These are phyloP conservation scores for Nakazawaea ishiwadae DNA, from an alignment of 805 yeast genomes.

Conservation along the genomic window DNA sequence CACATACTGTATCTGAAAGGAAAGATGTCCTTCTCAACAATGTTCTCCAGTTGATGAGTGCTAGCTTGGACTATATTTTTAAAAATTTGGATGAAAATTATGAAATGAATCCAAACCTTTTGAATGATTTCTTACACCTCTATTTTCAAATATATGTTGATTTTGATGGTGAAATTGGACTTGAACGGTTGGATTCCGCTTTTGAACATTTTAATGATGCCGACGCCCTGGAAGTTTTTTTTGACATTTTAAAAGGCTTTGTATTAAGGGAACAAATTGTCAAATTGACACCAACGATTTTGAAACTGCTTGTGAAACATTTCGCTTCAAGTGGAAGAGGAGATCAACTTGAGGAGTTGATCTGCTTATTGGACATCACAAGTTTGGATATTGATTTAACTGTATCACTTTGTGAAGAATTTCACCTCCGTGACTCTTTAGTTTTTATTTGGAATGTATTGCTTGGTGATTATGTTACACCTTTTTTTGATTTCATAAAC, in stretches of 20 bases:
- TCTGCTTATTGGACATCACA: constrained; percentile 63
- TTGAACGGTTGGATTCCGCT: constrained; percentile 36
- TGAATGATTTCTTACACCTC: constrained; percentile 28
- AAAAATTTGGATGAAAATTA: constrained; percentile 14
- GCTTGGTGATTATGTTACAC: constrained; percentile 66
- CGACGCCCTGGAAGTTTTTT: constrained; percentile 35
- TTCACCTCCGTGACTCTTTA: constrained; percentile 56
- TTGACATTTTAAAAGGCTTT: constrained; percentile 46
- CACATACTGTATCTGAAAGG: constrained; percentile 38
- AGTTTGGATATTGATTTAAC: constrained; percentile 78
- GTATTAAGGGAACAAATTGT: constrained; percentile 42
- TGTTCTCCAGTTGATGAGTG: constrained; percentile 51
- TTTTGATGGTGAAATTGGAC: constrained; percentile 22
- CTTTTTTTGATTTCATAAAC: constrained; percentile 56
- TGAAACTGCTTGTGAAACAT: constrained; percentile 55
- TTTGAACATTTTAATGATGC: constrained; percentile 37
- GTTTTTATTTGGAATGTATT: constrained; percentile 69
- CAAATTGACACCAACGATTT: constrained; percentile 55
- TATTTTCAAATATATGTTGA: constrained; percentile 38
- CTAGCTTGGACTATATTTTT: constrained; percentile 43
- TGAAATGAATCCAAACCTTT: constrained; percentile 17
- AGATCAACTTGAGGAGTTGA: constrained; percentile 55
- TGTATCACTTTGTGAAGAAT: constrained; percentile 50
- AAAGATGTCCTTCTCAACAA: constrained; percentile 46
- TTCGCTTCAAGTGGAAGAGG: constrained; percentile 38